phyloP scores from a whole-genome alignment of 805 yeast genomes.

The Zygoascus biomembranicola region DNA sequence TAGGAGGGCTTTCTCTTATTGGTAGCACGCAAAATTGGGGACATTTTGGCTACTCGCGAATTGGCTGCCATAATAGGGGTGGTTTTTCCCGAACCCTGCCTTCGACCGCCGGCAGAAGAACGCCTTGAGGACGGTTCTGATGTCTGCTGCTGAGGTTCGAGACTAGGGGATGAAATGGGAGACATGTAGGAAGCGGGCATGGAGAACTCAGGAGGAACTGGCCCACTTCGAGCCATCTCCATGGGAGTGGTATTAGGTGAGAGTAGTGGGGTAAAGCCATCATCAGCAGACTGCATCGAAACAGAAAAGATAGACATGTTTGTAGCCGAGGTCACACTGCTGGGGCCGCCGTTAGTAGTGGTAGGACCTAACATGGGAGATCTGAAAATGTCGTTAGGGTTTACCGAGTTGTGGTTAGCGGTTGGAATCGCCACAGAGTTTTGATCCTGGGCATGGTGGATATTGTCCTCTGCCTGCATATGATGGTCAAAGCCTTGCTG shows the following conservation, averaged over 20 bases:
- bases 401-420: constrained; percentile 14
- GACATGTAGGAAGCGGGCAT: constrained; percentile 19
- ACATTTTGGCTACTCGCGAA: constrained; percentile 12
- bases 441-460: not conserved
- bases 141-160: not conserved
- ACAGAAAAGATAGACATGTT: constrained; percentile 1
- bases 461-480: not conserved
- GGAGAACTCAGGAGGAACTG: constrained; percentile 14
- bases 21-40: constrained; percentile 14
- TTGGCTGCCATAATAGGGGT: constrained; percentile 2
- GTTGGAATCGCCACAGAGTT: not conserved
- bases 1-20: constrained; percentile 1
- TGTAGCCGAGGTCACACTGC: not conserved
- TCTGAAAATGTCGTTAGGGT: constrained; percentile 15
- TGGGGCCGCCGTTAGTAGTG: not conserved
- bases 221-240: constrained; percentile 24
- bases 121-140: constrained; percentile 2
- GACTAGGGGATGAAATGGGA: constrained; percentile 13
- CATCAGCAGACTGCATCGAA: constrained; percentile 31
- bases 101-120: constrained; percentile 3
- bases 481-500: not conserved
- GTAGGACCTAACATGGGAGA: constrained; percentile 14
- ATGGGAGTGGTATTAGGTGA: constrained; percentile 70
- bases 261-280: constrained; percentile 64
- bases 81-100: not conserved